Evolutionary conservation across 2,329 filamentous ascomycete species (phyloP), one percentile per base, ranked within the genome.

Genomic region (Ascosphaera apis): DNA sequence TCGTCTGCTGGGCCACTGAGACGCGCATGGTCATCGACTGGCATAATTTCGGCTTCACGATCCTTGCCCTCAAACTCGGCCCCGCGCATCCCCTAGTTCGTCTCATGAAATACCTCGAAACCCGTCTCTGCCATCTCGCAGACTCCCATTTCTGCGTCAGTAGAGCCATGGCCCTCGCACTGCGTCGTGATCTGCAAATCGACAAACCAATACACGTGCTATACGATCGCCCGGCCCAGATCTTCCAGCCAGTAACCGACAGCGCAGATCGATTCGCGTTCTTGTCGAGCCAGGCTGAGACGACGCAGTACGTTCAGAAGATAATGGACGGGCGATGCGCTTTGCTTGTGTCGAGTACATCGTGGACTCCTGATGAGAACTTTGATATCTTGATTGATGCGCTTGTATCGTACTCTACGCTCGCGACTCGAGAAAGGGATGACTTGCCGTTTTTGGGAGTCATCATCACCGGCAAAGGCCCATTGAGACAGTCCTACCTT

Each of bases 11-110:
- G 45, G 53, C 91, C 35, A 75, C 88, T 35, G 76, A 80, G 45
- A 91, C 80, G 28, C 69, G 70, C 38, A 66, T 98, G 3, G 65
- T 95, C 41, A 78, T 95, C 37, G 88, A 98, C 60, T 98, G 88
- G 88, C 88, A 98, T 61, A 98, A 98, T 56, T 95, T 93, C 55
- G 88, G 86, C 45, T 92, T 86, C 65, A 86, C 82, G 6, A 91
- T 98, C 46, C 69, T 98, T 3, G 78, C 67, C 2, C 54, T 76
- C 34, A 75, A 73, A 41, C 58, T 77, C 1, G 69, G 71, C 1
- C 43, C 57, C 2, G 54, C 50, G 4, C 80, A 91, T 48, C 76
- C 76, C 0, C 66, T 93, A n/a, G 82, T 93, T 6, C 64, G 58
- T 18, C 50, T 91, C 6, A 79, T 86, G 16, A 72, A 72, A 42